Evolutionary conservation across 768 basidiomycete species (phyloP).

Genomic region (Hypholoma sublateritium): DNA sequence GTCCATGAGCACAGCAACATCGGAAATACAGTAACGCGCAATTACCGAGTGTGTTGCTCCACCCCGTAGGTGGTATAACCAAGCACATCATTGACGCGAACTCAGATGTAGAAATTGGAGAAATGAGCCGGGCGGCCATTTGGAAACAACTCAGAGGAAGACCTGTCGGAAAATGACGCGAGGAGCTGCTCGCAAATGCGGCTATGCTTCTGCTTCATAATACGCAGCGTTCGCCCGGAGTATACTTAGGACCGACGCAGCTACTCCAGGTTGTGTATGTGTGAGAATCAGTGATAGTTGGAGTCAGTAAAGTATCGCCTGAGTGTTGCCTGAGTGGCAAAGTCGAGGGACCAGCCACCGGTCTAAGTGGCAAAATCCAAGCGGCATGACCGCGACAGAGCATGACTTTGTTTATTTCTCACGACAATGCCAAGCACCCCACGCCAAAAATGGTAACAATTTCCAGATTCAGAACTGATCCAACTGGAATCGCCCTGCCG

Average conservation of each 20-base stretch:
- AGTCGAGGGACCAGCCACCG: no score
- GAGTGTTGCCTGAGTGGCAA: no score
- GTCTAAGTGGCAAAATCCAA: no score
- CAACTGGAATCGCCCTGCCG: no score
- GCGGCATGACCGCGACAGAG: not conserved
- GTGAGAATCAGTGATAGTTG: not conserved
- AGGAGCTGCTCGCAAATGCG: not conserved
- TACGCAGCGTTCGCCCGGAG: no score
- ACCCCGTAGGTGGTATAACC: conserved; percentile 50
- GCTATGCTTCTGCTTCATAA: no score
- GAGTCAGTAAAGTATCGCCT: not conserved
- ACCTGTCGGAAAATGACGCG: not conserved
- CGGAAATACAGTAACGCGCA: not conserved
- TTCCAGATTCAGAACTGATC: not conserved
- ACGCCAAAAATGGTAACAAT: not conserved
- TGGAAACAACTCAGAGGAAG: not conserved
- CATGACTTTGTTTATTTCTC: not conserved
- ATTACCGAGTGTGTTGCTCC: conserved; percentile 48
- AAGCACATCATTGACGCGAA: conserved; percentile 46
- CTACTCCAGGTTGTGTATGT: no score
- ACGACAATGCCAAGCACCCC: not conserved
- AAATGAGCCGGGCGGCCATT: conserved; percentile 15
- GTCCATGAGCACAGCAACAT: not conserved
- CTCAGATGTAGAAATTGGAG: conserved; percentile 47
- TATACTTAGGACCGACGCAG: no score